Percentiles rank a stretch among this genome's conserved stretches.
Conservation (phyloP, 2,329 filamentous ascomycete genomes). For the Mariannaea sp. region DNA sequence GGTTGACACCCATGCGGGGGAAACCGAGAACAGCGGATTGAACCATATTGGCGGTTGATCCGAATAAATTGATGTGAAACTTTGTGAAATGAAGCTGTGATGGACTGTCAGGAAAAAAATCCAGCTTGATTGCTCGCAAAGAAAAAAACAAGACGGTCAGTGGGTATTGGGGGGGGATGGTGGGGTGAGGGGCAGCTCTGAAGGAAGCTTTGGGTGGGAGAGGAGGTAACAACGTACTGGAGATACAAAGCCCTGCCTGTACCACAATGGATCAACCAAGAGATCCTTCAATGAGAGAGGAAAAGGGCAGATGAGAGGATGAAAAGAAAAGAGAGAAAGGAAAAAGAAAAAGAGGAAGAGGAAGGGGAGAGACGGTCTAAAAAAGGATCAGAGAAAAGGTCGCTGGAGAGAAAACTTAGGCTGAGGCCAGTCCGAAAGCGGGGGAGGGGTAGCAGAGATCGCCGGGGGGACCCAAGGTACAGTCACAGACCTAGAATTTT, state of each 20-base stretch:
- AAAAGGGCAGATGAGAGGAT: constrained; percentile 31
- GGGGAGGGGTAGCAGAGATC: constrained; percentile 41
- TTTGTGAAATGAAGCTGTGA: constrained; percentile 17
- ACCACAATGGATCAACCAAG: constrained; percentile 37
- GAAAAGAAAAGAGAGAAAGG: constrained; percentile 29
- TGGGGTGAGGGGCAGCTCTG: constrained; percentile 33
- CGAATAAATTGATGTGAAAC: constrained; percentile 31
- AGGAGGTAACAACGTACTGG: constrained; percentile 26
- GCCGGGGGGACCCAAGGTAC: constrained; percentile 11
- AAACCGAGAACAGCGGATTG: constrained; percentile 89
- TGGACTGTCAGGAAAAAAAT: constrained; percentile 21
- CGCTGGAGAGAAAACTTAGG: constrained; percentile 37
- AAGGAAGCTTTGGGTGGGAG: constrained; percentile 2
- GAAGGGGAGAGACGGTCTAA: constrained; percentile 27
- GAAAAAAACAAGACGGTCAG: constrained; percentile 17
- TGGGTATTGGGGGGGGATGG: constrained; percentile 30
- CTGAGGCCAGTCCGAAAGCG: constrained; percentile 41
- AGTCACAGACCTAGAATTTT: not conserved
- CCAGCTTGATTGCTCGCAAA: too few species aligned
- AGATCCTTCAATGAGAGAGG: constrained; percentile 35
- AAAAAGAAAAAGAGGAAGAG: constrained; percentile 29
- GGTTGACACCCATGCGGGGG: constrained; percentile 96
- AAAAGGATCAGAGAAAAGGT: constrained; percentile 27
- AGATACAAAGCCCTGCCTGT: constrained; percentile 36
- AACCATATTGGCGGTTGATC: constrained; percentile 58